Evolutionary conservation across 805 yeast species (phyloP).

Genomic region (Saturnispora silvae): DNA sequence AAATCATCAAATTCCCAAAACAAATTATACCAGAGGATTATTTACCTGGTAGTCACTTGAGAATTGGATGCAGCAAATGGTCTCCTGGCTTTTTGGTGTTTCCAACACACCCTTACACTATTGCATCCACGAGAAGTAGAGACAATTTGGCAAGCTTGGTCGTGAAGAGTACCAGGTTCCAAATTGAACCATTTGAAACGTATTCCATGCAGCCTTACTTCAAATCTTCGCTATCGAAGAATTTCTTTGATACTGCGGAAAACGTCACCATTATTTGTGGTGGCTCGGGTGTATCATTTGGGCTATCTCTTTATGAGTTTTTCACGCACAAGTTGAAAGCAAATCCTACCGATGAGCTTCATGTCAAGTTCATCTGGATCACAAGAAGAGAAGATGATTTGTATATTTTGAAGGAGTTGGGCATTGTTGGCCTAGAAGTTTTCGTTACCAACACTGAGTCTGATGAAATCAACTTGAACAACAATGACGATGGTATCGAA

Average conservation of each 20-base stretch:
- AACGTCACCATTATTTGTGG: conserved; percentile 51
- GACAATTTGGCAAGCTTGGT: conserved; percentile 34
- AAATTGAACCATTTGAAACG: conserved; percentile 22
- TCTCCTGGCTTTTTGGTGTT: conserved; percentile 36
- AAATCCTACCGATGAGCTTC: conserved; percentile 20
- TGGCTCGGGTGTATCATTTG: conserved; percentile 65
- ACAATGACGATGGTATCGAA: conserved; percentile 19
- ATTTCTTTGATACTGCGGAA: conserved; percentile 38
- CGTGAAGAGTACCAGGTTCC: conserved; percentile 32
- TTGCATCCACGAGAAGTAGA: conserved; percentile 29
- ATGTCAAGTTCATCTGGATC: conserved; percentile 44
- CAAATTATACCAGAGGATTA: conserved; percentile 18
- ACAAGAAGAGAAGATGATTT: conserved; percentile 36
- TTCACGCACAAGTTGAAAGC: conserved; percentile 23
- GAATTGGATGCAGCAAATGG: conserved; percentile 32
- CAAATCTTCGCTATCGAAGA: conserved; percentile 32
- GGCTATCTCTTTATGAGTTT: conserved; percentile 40
- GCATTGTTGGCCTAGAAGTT: conserved; percentile 27
- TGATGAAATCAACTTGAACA: conserved; percentile 1
- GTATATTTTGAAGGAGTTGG: conserved; percentile 33
- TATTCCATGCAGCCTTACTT: conserved; percentile 34
- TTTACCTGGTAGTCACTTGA: conserved; percentile 47
- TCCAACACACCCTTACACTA: conserved; percentile 63
- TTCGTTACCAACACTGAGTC: conserved; percentile 25
- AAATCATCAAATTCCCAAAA: conserved; percentile 12